A percentile compares a stretch with the other conserved stretches of the same genome.
Evolutionary conservation across 1,284 basidiomycete genomes (phyloP).

Genomic region (Spongiforma sp.): DNA sequence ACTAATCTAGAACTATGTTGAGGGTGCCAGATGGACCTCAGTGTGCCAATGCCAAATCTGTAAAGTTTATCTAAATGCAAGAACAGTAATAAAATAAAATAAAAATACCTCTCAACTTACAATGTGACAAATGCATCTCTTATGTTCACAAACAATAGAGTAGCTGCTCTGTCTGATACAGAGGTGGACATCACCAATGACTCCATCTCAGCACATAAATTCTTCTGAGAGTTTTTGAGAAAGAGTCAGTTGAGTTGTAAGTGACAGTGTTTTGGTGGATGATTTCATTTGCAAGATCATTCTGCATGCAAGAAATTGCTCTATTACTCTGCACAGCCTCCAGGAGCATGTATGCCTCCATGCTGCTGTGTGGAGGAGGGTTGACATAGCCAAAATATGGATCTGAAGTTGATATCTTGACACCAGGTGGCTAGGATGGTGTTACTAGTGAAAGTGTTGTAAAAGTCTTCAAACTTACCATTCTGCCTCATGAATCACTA

Average conservation of each 20-base stretch:
- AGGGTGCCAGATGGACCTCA: not conserved
- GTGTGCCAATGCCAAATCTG: not conserved
- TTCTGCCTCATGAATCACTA: no score
- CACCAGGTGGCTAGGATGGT: not conserved
- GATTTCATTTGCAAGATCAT: not conserved
- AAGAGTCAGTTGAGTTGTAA: not conserved
- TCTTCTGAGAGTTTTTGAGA: not conserved
- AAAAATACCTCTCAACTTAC: not conserved
- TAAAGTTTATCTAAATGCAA: not conserved
- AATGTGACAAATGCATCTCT: not conserved
- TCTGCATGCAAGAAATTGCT: not conserved
- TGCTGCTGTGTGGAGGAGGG: not conserved
- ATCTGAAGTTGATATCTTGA: not conserved
- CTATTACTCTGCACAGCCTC: not conserved
- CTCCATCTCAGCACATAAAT: not conserved
- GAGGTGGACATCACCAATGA: not conserved
- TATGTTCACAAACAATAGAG: not conserved
- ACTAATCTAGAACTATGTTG: not conserved
- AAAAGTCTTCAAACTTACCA: not conserved
- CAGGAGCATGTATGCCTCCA: not conserved
- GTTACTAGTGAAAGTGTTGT: not conserved
- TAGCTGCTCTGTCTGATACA: not conserved
- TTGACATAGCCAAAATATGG: not conserved
- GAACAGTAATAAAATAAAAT: not conserved
- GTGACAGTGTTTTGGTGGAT: not conserved